Percentiles rank a stretch among this genome's conserved stretches.
Conservation (phyloP, 2,329 filamentous ascomycete species). For the Canariomyces notabilis region DNA sequence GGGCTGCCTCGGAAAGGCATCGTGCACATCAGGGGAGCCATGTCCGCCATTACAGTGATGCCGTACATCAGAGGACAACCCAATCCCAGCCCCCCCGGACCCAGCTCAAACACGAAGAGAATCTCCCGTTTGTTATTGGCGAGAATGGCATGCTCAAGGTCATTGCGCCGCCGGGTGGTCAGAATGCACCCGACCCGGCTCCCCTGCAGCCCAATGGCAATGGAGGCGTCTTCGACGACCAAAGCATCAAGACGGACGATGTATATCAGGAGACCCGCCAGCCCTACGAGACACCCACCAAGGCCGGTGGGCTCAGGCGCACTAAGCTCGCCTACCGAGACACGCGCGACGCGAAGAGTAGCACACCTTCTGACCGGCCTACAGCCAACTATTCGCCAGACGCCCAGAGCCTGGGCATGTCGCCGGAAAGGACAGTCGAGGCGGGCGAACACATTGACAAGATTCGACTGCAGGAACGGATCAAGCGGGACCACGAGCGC, state of each 20-base stretch:
- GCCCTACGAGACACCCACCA: conserved; percentile 27
- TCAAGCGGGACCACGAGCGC: conserved; percentile 21
- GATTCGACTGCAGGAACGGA: conserved; percentile 22
- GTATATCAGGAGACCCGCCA: conserved; percentile 24
- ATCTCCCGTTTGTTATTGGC: conserved; percentile 30
- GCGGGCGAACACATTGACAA: conserved; percentile 20
- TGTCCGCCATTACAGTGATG: conserved; percentile 24
- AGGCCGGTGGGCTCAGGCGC: conserved; percentile 26
- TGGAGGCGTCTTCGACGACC: conserved; percentile 22
- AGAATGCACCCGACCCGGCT: conserved; percentile 22
- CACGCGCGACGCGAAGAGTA: conserved; percentile 25
- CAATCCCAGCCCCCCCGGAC: conserved; percentile 7
- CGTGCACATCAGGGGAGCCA: conserved; percentile 22
- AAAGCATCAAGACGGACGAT: conserved; percentile 21
- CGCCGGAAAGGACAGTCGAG: conserved; percentile 21
- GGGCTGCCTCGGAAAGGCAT: conserved; percentile 22
- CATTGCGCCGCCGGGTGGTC: conserved; percentile 15
- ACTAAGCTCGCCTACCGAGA: conserved; percentile 39
- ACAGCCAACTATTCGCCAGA: conserved; percentile 17
- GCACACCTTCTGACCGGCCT: conserved; percentile 18
- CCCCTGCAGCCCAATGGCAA: conserved; percentile 18
- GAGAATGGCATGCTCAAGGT: conserved; percentile 38
- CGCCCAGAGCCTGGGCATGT: conserved; percentile 18
- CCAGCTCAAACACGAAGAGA: conserved; percentile 23
- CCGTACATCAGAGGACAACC: conserved; percentile 10